These are phyloP conservation scores for Ganoderma sinense DNA, from an alignment of 1,284 basidiomycete genomes.

Conservation along the genomic window DNA sequence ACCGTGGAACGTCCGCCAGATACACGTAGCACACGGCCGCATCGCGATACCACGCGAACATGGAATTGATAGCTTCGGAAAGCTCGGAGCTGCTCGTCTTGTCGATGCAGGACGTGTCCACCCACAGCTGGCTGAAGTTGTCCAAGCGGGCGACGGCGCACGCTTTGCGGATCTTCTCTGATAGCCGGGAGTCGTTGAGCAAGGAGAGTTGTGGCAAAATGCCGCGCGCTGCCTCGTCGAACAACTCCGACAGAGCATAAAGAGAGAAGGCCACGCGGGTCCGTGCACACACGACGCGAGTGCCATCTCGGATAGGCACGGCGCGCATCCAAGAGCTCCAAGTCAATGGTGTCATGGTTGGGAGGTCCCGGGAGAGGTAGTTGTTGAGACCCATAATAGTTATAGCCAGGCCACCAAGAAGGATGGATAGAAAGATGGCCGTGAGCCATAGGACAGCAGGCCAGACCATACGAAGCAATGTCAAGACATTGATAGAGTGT, in stretches of 20 bases:
- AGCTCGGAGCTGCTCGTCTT: neutral
- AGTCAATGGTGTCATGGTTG: too few species aligned
- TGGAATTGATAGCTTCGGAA: too few species aligned
- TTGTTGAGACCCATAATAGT: too few species aligned
- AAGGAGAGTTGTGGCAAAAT: neutral
- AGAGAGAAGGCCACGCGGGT: too few species aligned
- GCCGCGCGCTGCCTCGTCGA: neutral
- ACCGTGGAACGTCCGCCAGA: neutral
- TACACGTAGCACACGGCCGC: neutral
- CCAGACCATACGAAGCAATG: neutral
- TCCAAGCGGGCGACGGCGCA: neutral
- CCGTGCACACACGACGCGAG: too few species aligned
- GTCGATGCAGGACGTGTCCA: neutral
- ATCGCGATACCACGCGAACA: too few species aligned
- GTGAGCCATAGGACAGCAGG: neutral
- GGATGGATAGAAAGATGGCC: neutral
- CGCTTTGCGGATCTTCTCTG: neutral
- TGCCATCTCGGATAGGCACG: too few species aligned
- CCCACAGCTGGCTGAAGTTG: neutral
- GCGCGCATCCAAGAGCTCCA: too few species aligned
- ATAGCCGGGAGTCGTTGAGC: neutral
- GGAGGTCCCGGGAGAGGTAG: too few species aligned
- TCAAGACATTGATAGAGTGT: neutral
- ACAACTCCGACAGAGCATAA: too few species aligned
- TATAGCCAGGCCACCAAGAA: too few species aligned